Evolutionary conservation across 345 rosid species (phyloP).

Genomic region (Arabis hirsuta): DNA sequence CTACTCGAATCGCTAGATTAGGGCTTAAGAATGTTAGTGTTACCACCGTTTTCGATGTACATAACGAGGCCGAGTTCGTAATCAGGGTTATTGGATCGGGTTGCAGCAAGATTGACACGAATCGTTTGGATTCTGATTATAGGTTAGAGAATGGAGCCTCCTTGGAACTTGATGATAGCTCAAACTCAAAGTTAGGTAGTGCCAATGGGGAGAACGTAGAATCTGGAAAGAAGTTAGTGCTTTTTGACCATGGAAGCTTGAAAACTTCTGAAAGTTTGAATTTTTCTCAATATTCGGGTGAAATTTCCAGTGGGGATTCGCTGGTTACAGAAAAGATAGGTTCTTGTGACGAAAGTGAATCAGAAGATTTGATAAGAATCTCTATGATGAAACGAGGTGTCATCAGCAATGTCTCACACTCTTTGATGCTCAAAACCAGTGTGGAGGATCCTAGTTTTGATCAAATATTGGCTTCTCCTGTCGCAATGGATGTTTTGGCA

Average conservation of each 20-base stretch:
- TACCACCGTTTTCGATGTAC: conserved; percentile 64
- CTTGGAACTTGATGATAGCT: conserved; percentile 37
- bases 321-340: conserved; percentile 13
- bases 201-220: conserved; percentile 14
- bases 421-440: conserved; percentile 33
- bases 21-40: conserved; percentile 69
- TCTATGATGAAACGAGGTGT: conserved; percentile 55
- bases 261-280: conserved; percentile 27
- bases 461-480: conserved; percentile 49
- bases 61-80: conserved; percentile 55
- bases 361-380: conserved; percentile 35
- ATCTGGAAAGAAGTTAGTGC: conserved; percentile 23
- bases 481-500: conserved; percentile 51
- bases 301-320: background rate
- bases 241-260: conserved; percentile 21
- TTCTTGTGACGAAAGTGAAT: conserved; percentile 7
- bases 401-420: conserved; percentile 40
- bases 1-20: conserved; percentile 68
- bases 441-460: conserved; percentile 42
- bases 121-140: conserved; percentile 29
- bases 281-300: conserved; percentile 11
- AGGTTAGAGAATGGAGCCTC: conserved; percentile 5
- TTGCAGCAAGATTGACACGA: conserved; percentile 32
- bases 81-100: conserved; percentile 48
- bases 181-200: conserved; percentile 31